A percentile compares a stretch with the other conserved stretches of the same genome.
These are phyloP conservation scores for Solanum aculeatissimum DNA, from an alignment of 305 asterid genomes.

Conservation along the genomic window DNA sequence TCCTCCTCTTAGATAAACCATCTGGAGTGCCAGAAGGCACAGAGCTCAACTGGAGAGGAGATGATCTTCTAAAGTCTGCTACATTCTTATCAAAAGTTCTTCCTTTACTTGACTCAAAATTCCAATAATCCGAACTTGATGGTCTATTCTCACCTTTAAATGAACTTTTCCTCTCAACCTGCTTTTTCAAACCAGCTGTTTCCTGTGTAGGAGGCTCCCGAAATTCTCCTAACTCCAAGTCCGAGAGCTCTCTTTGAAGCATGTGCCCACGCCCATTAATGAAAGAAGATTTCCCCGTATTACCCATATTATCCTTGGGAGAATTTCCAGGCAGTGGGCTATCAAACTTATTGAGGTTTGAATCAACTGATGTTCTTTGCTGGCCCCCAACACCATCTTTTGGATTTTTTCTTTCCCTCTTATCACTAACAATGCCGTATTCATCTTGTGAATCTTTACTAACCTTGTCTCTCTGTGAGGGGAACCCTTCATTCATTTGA, in stretches of 20 bases:
- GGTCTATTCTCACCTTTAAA: constrained; percentile 43
- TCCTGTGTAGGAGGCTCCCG: constrained; percentile 64
- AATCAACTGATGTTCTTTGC: constrained; percentile 21
- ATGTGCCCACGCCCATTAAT: constrained; percentile 42
- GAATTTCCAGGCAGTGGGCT: constrained; percentile 23
- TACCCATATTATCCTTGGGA: constrained; percentile 40
- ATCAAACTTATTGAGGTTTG: constrained; percentile 33
- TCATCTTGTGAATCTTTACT: constrained; percentile 29
- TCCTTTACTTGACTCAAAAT: constrained; percentile 41
- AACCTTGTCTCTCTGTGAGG: constrained; percentile 29
- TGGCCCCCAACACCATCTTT: constrained; percentile 40
- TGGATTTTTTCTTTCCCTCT: constrained; percentile 23
- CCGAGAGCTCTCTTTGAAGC: constrained; percentile 73
- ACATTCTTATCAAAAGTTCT: constrained; percentile 35
- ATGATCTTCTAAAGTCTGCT: constrained; percentile 34
- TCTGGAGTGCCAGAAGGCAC: constrained; percentile 31
- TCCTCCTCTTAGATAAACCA: constrained; percentile 42
- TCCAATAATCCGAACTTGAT: constrained; percentile 45
- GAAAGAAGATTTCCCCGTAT: constrained; percentile 25
- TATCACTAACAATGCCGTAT: constrained; percentile 27
- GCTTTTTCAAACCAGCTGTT: constrained; percentile 35
- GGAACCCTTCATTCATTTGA: constrained; percentile 30
- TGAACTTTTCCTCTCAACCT: constrained; percentile 46
- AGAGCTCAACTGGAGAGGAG: constrained; percentile 32
- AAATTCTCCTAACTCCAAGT: constrained; percentile 90